Evolutionary conservation across 2,329 filamentous ascomycete genomes (phyloP).

Genomic region (Pseudogymnoascus sp.): DNA sequence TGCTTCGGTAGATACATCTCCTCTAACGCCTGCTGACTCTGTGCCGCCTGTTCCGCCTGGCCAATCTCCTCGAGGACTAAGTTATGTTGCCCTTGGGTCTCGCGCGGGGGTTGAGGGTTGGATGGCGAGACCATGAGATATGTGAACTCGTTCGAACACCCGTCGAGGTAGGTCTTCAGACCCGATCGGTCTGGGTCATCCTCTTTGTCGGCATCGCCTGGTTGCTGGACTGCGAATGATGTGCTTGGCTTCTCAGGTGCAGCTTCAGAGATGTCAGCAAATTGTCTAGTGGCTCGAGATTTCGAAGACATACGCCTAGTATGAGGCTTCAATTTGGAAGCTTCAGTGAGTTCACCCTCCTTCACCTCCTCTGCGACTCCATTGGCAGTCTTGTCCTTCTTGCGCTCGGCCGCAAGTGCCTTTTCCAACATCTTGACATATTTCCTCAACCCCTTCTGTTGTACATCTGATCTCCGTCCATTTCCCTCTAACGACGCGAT

Average conservation of each 20-base stretch:
- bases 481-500: conserved; percentile 93
- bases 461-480: conserved; percentile 72
- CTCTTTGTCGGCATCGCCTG: conserved; percentile 30
- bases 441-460: conserved; percentile 82
- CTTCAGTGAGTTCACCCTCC: neutral
- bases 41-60: conserved; percentile 7
- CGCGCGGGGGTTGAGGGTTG: conserved; percentile 56
- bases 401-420: conserved; percentile 76
- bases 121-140: conserved; percentile 60
- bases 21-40: conserved; percentile 29
- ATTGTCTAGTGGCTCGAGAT: neutral
- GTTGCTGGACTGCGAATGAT: conserved; percentile 36
- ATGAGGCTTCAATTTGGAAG: neutral
- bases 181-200: conserved; percentile 38
- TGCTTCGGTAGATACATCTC: conserved; percentile 22
- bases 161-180: conserved; percentile 53
- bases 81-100: conserved; percentile 34
- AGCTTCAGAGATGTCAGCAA: neutral
- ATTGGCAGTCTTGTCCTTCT: conserved; percentile 53
- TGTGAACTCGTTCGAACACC: conserved; percentile 57
- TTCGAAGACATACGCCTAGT: neutral
- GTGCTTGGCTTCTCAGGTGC: conserved; percentile 23
- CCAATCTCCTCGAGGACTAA: neutral
- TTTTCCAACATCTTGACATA: conserved; percentile 85
- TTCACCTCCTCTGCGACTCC: conserved; percentile 34